These are phyloP conservation scores for Terfezia claveryi DNA, from an alignment of 495 filamentous ascomycete genomes.

Conservation along the genomic window DNA sequence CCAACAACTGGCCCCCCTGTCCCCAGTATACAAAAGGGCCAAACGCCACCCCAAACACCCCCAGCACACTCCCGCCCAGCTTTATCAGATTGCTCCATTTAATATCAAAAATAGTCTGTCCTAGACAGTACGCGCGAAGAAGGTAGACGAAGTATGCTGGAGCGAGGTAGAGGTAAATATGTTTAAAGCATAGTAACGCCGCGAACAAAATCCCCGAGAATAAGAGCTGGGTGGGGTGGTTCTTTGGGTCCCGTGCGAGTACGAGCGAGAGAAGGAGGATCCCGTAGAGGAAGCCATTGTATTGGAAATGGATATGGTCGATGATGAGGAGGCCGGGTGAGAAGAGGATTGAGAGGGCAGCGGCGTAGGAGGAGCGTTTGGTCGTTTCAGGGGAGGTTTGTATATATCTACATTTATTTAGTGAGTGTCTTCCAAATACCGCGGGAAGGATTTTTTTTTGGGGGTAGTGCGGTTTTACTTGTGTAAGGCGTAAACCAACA, in stretches of 20 bases:
- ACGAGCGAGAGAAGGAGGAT: slow-evolving; percentile 68
- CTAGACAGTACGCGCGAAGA: slow-evolving; percentile 71
- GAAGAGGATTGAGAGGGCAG: slow-evolving; percentile 70
- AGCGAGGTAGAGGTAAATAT: slow-evolving; percentile 93
- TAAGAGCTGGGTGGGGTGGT: slow-evolving; percentile 42
- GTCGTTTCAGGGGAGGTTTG: slow-evolving; percentile 37
- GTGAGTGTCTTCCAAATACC: background rate
- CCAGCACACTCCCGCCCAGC: slow-evolving; percentile 47
- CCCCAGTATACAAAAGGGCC: slow-evolving; percentile 69
- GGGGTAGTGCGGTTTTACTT: slow-evolving; percentile 26
- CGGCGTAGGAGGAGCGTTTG: slow-evolving; percentile 64
- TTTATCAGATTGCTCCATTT: slow-evolving; percentile 59
- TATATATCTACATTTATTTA: slow-evolving; percentile 34
- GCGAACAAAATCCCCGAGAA: slow-evolving; percentile 66
- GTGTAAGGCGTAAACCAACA: slow-evolving; percentile 65
- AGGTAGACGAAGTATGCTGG: slow-evolving; percentile 92
- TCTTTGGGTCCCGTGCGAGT: slow-evolving; percentile 36
- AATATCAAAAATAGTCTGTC: slow-evolving; percentile 49
- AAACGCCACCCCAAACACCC: slow-evolving; percentile 64
- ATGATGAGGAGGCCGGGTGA: slow-evolving; percentile 90
- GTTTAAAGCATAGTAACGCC: slow-evolving; percentile 72
- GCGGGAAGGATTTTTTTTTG: background rate
- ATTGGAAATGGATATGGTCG: slow-evolving; percentile 98
- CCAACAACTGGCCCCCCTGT: slow-evolving; percentile 71
- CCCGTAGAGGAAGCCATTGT: slow-evolving; percentile 92